Percentiles rank a stretch among this genome's conserved stretches.
Conservation (phyloP, 257 asterid species). For the Paulownia fortunei region DNA sequence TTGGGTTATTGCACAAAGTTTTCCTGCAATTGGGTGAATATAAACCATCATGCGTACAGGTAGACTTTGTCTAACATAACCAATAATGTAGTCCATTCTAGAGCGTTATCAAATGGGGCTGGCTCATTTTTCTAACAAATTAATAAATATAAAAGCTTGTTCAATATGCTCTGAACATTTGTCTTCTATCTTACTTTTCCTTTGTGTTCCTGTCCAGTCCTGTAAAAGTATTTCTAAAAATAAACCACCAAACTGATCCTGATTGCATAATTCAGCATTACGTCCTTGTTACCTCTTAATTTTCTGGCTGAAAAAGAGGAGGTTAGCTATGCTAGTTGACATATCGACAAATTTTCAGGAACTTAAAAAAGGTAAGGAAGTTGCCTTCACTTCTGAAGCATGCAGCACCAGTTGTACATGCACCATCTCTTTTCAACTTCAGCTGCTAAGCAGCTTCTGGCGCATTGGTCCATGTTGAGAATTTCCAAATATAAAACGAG, state of each 20-base stretch:
- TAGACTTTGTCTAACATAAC: background rate
- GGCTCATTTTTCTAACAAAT: background rate
- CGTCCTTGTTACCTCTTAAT: background rate
- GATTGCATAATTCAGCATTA: background rate
- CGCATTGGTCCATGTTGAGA: background rate
- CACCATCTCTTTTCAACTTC: background rate
- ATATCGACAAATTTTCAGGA: background rate
- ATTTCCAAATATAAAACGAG: too few species aligned
- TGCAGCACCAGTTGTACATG: background rate
- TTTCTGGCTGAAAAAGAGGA: background rate
- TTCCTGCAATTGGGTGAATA: background rate
- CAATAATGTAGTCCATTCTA: background rate
- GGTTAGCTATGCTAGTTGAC: background rate
- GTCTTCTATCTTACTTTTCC: background rate
- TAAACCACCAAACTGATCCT: slow-evolving; percentile 8
- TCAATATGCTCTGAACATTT: background rate
- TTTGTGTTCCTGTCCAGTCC: background rate
- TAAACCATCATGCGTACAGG: background rate
- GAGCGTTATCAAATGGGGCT: background rate
- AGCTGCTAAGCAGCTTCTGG: background rate
- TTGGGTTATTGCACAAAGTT: background rate
- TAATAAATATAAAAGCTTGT: background rate
- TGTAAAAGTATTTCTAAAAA: background rate
- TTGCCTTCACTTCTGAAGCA: background rate
- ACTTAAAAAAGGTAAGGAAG: too few species aligned